These are phyloP conservation scores for Aspergillus nanangensis DNA, from an alignment of 495 filamentous ascomycete genomes.

Conservation along the genomic window DNA sequence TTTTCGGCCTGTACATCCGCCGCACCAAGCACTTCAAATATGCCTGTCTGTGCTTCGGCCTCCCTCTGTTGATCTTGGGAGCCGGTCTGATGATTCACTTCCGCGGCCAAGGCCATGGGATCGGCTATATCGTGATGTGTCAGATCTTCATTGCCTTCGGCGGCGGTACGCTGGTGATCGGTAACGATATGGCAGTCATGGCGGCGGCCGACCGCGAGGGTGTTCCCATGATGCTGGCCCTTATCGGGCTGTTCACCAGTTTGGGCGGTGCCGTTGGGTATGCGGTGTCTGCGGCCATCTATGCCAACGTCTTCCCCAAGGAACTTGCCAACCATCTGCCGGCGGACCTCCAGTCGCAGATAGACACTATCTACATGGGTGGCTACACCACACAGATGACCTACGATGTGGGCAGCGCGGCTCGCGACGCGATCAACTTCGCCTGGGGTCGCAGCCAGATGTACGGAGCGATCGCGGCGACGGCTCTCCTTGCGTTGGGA, in stretches of 20 bases:
- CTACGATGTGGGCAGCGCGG: conserved; percentile 48
- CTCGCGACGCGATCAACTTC: conserved; percentile 49
- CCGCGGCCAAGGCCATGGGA: conserved; percentile 52
- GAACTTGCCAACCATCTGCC: conserved; percentile 41
- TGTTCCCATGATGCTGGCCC: conserved; percentile 66
- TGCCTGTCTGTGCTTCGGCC: conserved; percentile 54
- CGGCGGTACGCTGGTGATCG: conserved; percentile 62
- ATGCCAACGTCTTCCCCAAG: conserved; percentile 58
- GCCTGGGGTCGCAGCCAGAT: conserved; percentile 60
- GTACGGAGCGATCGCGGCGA: conserved; percentile 54
- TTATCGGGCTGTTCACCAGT: conserved; percentile 60
- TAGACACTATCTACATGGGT: conserved; percentile 41
- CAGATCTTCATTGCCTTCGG: conserved; percentile 75
- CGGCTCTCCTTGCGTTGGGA: conserved; percentile 29
- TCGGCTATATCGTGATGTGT: conserved; percentile 71
- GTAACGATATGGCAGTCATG: conserved; percentile 71
- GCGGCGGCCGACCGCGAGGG: conserved; percentile 57
- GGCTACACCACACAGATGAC: conserved; percentile 45
- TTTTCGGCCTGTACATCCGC: conserved; percentile 53
- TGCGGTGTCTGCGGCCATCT: conserved; percentile 64
- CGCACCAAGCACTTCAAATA: conserved; percentile 53
- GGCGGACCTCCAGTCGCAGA: conserved; percentile 39
- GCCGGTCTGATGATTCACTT: conserved; percentile 66
- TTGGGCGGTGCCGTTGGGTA: conserved; percentile 68
- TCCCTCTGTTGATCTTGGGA: conserved; percentile 60